Base-by-base conservation (phyloP, 768 basidiomycete species). In the Scleroderma citrinum region DNA sequence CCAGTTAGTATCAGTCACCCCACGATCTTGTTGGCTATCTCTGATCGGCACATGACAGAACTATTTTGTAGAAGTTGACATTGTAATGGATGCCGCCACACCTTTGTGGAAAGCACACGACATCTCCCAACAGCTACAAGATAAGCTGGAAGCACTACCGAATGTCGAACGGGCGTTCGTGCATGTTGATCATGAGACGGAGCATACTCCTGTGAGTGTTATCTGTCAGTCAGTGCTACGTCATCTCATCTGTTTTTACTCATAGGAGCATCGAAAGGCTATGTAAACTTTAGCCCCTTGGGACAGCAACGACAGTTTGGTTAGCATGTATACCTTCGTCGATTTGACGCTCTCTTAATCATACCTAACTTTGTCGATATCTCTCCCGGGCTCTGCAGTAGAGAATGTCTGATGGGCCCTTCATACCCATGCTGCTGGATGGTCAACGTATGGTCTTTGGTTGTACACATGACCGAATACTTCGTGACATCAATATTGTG, bases 31-130 rank as follows among this genome's bases (percentile, higher is more conserved):
- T 44, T 32, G 14, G 26, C 24, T 2, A 17, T 32, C 10, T 16
- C 23, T 55, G 13, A 57, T 49, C 49, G 31, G 14, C 29, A 34
- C 17, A 37, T 26, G 4, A 45, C 58, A 87, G 85, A 80, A 91
- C 51, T 95, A 92, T 62, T 89, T 93, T 61, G 93, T 97, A 39
- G 96, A 98, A 67, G 76, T 98, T 13, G 96, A 99, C 65, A 80
- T 97, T 40, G 94, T 97, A 37, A 89, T 97, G 85, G 78, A 84
- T 52, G 85, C 85, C 10, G 81, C 81, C 49, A 96, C 92, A 21
- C 90, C 92, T 0, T 71, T 98, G 1, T 90, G 86, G 83, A 85
- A 83, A 64, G 89, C 91, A 17, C 90, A 92, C 62, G 90, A 92
- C 63, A 61, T 90, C 51, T 85, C 85, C 57, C 89, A 92, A 65